Evolutionary conservation across 129 eudicot genomes (phyloP).

Genomic region (Centrapalus pauciflorus): DNA sequence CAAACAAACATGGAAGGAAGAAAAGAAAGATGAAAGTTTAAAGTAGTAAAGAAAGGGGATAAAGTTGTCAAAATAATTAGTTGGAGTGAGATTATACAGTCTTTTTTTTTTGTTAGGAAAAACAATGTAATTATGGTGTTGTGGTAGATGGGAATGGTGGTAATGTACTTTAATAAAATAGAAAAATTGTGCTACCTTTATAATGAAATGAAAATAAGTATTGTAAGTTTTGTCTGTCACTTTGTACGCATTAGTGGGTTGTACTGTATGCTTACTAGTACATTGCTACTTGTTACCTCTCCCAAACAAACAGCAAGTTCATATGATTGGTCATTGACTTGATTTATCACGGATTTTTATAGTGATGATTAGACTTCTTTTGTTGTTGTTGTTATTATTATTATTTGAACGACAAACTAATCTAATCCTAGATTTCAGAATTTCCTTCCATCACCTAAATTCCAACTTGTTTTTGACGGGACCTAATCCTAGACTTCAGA

Average conservation of each 20-base stretch:
- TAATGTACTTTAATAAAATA: slow-evolving; percentile 5
- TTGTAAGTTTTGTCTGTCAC: not conserved
- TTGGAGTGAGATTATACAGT: slow-evolving; percentile 13
- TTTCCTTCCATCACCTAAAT: too few relatives aligned
- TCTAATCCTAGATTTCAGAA: too few relatives aligned
- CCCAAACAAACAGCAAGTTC: too few relatives aligned
- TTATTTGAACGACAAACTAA: too few relatives aligned
- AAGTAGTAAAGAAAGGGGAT: not conserved
- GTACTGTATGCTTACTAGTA: not conserved
- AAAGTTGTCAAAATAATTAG: slow-evolving; percentile 10
- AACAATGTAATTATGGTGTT: slow-evolving; percentile 13
- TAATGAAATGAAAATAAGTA: slow-evolving; percentile 9
- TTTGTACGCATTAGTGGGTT: not conserved
- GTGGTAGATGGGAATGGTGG: slow-evolving; percentile 12
- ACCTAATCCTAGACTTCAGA: too few relatives aligned
- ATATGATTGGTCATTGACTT: too few relatives aligned
- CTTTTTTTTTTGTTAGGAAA: not conserved
- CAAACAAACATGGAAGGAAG: slow-evolving; percentile 3
- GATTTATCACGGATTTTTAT: too few relatives aligned
- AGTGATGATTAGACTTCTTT: not conserved
- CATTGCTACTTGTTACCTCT: too few relatives aligned
- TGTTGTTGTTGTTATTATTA: not conserved
- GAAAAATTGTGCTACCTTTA: slow-evolving; percentile 3
- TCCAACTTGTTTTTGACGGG: too few relatives aligned
- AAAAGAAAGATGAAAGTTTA: not conserved